Conservation (phyloP, 73 alveolate species). For the Symbiodinium natans region DNA sequence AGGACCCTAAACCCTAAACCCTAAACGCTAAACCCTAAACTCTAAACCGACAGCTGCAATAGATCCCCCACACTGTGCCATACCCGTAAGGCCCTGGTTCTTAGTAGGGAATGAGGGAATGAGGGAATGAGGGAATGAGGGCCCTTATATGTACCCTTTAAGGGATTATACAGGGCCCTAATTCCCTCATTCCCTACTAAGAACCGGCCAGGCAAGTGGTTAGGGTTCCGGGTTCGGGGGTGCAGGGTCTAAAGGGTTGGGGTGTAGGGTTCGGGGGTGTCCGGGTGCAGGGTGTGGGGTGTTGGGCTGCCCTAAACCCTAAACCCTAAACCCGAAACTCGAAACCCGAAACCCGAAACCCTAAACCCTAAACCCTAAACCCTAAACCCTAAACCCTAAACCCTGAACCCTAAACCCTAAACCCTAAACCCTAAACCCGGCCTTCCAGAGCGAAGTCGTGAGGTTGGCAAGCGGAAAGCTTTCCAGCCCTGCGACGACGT, state of each 20-base stretch:
- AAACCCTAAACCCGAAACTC: background rate
- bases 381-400: background rate
- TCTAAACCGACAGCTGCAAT: too few species aligned
- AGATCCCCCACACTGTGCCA: too few species aligned
- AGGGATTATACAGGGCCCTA: too few species aligned
- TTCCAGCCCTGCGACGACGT: conserved; percentile 58
- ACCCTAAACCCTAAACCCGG: background rate
- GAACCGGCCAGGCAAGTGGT: too few species aligned
- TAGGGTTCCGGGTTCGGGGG: background rate
- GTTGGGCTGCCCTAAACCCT: background rate
- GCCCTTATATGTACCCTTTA: too few species aligned
- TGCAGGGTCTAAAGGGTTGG: background rate
- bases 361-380: background rate
- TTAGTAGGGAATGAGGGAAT: too few species aligned
- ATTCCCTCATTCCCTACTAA: too few species aligned
- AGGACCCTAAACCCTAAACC: too few species aligned
- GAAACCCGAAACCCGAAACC: background rate
- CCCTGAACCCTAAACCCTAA: background rate
- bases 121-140: too few species aligned
- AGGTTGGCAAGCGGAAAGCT: conserved; percentile 69
- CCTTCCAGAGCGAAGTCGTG: background rate
- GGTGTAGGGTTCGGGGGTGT: background rate
- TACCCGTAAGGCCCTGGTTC: too few species aligned
- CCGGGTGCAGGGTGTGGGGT: background rate
- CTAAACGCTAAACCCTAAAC: too few species aligned